Percentiles rank a stretch among this genome's conserved stretches.
These are phyloP conservation scores for Paralagenidium karlingii DNA, from an alignment of 352 stramenopile species.

Conservation along the genomic window DNA sequence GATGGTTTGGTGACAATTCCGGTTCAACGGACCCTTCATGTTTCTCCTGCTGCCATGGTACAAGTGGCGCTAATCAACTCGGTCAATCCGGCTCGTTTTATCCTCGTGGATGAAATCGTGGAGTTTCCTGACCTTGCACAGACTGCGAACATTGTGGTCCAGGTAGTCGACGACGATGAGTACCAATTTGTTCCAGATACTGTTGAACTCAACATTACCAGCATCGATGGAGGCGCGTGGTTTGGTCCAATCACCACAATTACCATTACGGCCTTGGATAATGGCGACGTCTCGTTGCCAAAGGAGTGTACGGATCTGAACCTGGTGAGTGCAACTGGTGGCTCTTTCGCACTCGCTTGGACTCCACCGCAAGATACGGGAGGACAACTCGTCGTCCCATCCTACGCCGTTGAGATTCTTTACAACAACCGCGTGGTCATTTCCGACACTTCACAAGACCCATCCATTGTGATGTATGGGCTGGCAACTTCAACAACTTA, in stretches of 20 bases:
- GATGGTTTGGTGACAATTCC: conserved; percentile 8
- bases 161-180: conserved; percentile 18
- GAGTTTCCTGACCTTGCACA: conserved; percentile 17
- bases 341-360: conserved; percentile 27
- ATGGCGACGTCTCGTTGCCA: conserved; percentile 36
- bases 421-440: conserved; percentile 3
- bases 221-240: conserved; percentile 18
- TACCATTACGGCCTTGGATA: conserved; percentile 28
- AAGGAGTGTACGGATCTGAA: conserved; percentile 21
- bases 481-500: conserved; percentile 37
- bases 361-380: conserved; percentile 22
- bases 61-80: conserved; percentile 15
- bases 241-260: conserved; percentile 5
- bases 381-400: conserved; percentile 9
- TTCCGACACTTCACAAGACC: neutral
- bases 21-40: conserved; percentile 18
- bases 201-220: conserved; percentile 20
- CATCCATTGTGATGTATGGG: conserved; percentile 17
- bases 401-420: conserved; percentile 15
- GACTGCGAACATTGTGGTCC: conserved; percentile 9
- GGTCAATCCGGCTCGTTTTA: conserved; percentile 18
- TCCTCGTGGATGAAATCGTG: conserved; percentile 12
- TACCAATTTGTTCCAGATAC: conserved; percentile 29
- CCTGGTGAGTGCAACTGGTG: conserved; percentile 15
- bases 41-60: conserved; percentile 9